Evolutionary conservation across 148 eudicot species (phyloP), one percentile per base, ranked within the genome.

Genomic region (Rhododendron vialii): DNA sequence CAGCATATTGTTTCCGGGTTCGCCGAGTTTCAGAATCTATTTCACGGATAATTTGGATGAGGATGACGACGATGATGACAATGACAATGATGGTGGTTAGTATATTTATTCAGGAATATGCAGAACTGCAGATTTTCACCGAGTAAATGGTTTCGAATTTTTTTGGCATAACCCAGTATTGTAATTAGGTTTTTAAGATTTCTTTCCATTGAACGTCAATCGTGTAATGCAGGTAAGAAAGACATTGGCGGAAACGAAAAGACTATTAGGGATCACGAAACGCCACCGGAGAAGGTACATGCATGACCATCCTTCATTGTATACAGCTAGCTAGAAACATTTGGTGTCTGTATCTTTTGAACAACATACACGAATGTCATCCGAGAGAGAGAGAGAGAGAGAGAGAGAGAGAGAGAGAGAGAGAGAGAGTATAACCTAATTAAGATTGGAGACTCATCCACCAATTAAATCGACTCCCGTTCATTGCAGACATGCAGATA

Each of bases 11-110:
- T 33, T 22, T 33, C 85, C 71, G 1, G 87, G 87, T 2, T 90
- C 92, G 9, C 93, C 92, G 3, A 91, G 93, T 86, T 91, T 91
- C 65, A 65, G 91, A 86, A 88, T 91, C 11, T 91, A 89, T 84
- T 91, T 90, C n/a, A 86, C 30, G 0, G 79, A 84, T 43, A 69
- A 80, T 80, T 35, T 63, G 47, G 59, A 80, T 3, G 47, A 67
- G 8, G 69, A 61, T n/a, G 87, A 82, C 7, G 77, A 84, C 22
- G 41, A 77, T 3, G 65, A 78, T 41, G 53, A 74, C 53, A 78
- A 41, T 55, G 83, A 35, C 26, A 80, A 80, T 30, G 11, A 24
- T 20, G 80, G 74, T 57, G 65, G 74, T 83, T 10, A 35, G 61
- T 35, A 13, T 86, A 5, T 38, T 8, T 33, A n/a, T 67, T 28